Conservation (phyloP, 2,329 filamentous ascomycete genomes). For the Hymenoscyphus albidus region DNA sequence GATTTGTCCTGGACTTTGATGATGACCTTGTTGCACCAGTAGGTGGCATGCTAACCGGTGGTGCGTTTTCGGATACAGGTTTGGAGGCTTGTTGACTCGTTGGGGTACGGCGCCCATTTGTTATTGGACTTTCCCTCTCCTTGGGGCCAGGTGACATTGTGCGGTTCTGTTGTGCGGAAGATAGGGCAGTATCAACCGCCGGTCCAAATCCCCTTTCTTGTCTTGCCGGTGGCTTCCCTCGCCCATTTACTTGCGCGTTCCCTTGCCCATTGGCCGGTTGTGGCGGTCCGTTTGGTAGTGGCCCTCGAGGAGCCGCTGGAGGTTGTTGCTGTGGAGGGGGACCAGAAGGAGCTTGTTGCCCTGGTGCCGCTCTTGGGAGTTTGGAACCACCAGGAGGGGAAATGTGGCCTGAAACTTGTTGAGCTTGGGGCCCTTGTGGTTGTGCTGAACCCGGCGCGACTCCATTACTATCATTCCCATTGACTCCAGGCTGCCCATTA, state of each 20-base stretch:
- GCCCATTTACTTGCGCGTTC: conserved; percentile 16
- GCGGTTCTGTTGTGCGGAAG: conserved; percentile 38
- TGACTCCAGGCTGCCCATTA: conserved; percentile 36
- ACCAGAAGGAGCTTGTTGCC: conserved; percentile 57
- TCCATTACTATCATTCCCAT: conserved; percentile 37
- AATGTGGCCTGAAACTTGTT: not conserved
- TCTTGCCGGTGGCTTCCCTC: conserved; percentile 28
- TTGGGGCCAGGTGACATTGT: conserved; percentile 31
- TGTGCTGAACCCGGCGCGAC: conserved; percentile 33
- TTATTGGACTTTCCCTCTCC: conserved; percentile 49
- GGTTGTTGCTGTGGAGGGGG: conserved; percentile 63
- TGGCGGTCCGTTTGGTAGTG: not conserved
- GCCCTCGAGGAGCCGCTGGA: conserved; percentile 44
- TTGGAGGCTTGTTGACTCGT: conserved; percentile 46
- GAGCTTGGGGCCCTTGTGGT: conserved; percentile 47
- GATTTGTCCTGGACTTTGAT: conserved; percentile 50
- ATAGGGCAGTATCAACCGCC: conserved; percentile 37
- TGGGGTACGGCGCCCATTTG: conserved; percentile 63
- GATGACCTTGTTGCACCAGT: conserved; percentile 37
- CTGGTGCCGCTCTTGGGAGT: conserved; percentile 50
- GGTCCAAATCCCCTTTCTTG: conserved; percentile 32
- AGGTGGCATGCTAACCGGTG: conserved; percentile 26
- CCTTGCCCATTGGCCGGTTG: conserved; percentile 3
- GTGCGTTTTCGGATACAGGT: conserved; percentile 24
- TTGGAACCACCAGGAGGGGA: conserved; percentile 48